Evolutionary conservation across 495 filamentous ascomycete species (phyloP), one percentile per base, ranked within the genome.

Genomic region (Jackrogersella minutella): DNA sequence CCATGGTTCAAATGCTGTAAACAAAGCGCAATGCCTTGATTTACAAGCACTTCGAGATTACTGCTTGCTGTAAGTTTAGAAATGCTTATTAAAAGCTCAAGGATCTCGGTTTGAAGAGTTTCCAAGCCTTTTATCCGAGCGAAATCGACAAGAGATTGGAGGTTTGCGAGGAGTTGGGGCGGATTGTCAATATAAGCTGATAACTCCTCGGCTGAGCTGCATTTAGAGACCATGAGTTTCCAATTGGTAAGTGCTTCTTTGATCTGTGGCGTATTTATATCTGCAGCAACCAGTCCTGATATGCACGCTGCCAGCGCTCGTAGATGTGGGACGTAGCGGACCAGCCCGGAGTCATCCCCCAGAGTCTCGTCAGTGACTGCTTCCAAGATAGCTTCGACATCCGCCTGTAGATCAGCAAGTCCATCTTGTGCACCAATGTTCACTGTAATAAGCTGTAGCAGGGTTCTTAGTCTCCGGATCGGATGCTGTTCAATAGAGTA

Each of bases 1-100:
- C 95, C 95, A 55, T 94, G 84, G 16, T 84, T 85, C 50, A 91
- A 84, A 70, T 93, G 91, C 62, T 93, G 91, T 3, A 87, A 64
- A 1, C 87, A 90, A 1, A 96, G 78, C 0, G 77, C 77, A 13
- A 85, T 84, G 28, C 89, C 81, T 49, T 85, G 80, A 16, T 81
- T 66, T 6, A 93, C 80, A 9, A 88, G 73, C 14, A 85, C 84
- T 65, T 90, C 86, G 1, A 75, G 77, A 22, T 79, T 74, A 9
- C 78, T 68, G 16, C 85, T 74, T 8, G 77, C 72, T 47, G 86
- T 84, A n/a, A 90, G 78, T 24, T 84, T 83, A 5, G 83, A 79
- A 17, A 93, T 73, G 26, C 81, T 73, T 1, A 80, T 73, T 4
- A 78, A 72, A 8, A 86, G 73, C 64, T 84, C 81, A 4, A 84